Base-by-base conservation (phyloP, 2,329 filamentous ascomycete genomes). In the Nemania sp. region DNA sequence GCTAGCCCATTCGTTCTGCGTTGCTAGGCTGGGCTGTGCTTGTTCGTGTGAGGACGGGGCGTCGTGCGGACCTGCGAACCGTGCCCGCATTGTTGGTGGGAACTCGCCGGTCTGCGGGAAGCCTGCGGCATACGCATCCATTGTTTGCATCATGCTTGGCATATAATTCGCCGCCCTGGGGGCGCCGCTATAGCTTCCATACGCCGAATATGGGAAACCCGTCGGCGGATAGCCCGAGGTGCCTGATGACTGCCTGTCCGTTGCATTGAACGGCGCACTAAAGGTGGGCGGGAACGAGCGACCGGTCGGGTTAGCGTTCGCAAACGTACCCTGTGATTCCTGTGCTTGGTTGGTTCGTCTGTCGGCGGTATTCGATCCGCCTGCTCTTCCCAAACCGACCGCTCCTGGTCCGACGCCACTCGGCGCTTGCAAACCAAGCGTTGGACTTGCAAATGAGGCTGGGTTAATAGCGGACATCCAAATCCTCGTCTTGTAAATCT, bases 391-490 rank as follows among this genome's bases (percentile, higher is more conserved):
- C 8, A 86, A 84, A 54, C 86, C 86, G n/a, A 92, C 86, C 26
- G 89, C 88, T 26, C 89, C 90, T 8, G 89, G 88, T 0, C 89
- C 88, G 73, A 92, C 86, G 29, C 88, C 88, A 70, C 89, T 90
- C 1, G 91, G 89, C 2, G 90, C 89, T 77, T 91, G 90, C 24
- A 94, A 83, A 27, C 91, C 91, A 56, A 93, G 84, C 2, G 89
- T 89, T 20, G 92, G 92, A 70, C 90, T 94, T 26, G 92, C 92
- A 79, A 98, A 98, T 0, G 95, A 98, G 5, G 95, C 96, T 7
- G 96, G 96, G 78, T 99, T 99, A 80, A 99, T 97, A 3, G 96
- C 96, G 4, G 95, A 98, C 93, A 99, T 97, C 96, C 96, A 99
- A 76, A 99, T 99, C 74, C 97, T 90, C 24, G 95, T 97, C 84